These are phyloP conservation scores for Tolypocladium cylindrosporum DNA, from an alignment of 2,329 filamentous ascomycete genomes.

Conservation along the genomic window DNA sequence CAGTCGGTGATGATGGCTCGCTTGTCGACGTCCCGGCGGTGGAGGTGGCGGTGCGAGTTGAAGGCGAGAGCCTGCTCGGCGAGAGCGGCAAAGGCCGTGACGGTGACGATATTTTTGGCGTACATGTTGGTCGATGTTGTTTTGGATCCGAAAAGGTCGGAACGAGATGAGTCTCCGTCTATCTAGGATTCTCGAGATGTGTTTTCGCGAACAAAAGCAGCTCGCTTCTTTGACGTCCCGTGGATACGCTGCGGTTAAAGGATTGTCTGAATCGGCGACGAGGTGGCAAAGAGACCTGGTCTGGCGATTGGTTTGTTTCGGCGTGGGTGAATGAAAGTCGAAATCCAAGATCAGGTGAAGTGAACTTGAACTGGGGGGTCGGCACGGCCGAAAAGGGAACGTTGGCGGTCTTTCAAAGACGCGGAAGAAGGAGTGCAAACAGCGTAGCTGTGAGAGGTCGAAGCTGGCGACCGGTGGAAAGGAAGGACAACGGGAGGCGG, in stretches of 20 bases:
- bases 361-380: conserved; percentile 2
- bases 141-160: neutral
- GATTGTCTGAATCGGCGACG: neutral
- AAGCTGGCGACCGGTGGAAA: conserved; percentile 10
- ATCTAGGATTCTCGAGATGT: neutral
- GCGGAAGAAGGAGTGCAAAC: conserved; percentile 26
- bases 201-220: neutral
- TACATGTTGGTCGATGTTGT: conserved; percentile 26
- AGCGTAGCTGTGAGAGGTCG: conserved; percentile 17
- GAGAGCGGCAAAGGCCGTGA: conserved; percentile 33
- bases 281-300: neutral
- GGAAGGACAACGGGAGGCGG: conserved; percentile 11
- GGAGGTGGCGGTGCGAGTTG: conserved; percentile 31
- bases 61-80: conserved; percentile 32
- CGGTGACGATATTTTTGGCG: conserved; percentile 28
- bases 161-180: neutral
- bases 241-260: neutral
- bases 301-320: neutral
- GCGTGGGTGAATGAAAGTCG: neutral
- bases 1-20: conserved; percentile 24
- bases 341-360: neutral
- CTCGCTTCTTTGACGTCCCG: neutral
- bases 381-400: conserved; percentile 25
- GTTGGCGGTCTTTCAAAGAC: conserved; percentile 43
- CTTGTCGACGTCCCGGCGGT: conserved; percentile 21